Evolutionary conservation across 2,329 filamentous ascomycete genomes (phyloP).

Genomic region (Dothideomycetes sp.): DNA sequence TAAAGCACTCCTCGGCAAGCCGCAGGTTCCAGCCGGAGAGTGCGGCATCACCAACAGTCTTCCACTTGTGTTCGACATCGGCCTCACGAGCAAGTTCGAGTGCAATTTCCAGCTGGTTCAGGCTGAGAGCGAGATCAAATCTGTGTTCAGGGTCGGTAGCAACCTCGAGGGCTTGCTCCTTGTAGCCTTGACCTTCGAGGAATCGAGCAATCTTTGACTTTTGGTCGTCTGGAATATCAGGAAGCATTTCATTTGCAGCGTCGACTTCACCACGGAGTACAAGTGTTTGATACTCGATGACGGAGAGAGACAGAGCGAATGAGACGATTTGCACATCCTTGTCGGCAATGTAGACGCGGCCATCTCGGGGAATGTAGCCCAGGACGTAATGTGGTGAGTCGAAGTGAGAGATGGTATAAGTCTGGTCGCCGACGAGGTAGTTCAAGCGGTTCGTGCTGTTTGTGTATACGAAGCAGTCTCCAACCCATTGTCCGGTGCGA

Average conservation of each 20-base stretch:
- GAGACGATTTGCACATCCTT: constrained; percentile 91
- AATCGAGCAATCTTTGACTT: constrained; percentile 98
- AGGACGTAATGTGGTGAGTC: constrained; percentile 91
- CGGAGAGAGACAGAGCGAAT: constrained; percentile 79
- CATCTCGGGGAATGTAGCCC: constrained; percentile 89
- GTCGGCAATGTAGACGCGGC: constrained; percentile 88
- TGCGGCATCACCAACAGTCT: constrained; percentile 87
- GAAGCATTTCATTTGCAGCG: constrained; percentile 72
- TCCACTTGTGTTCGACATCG: constrained; percentile 95
- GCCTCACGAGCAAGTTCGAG: constrained; percentile 72
- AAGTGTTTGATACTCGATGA: constrained; percentile 93
- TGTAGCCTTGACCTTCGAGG: constrained; percentile 92
- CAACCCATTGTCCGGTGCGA: constrained; percentile 92
- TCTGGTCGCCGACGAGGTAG: constrained; percentile 95
- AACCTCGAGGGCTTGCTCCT: constrained; percentile 87
- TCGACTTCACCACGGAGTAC: constrained; percentile 92
- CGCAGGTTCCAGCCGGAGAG: constrained; percentile 75
- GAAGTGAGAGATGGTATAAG: constrained; percentile 94
- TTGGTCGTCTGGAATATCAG: constrained; percentile 78
- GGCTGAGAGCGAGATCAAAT: constrained; percentile 77
- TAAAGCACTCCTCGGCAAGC: constrained; percentile 87
- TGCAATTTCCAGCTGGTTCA: constrained; percentile 77
- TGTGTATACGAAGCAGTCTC: constrained; percentile 98
- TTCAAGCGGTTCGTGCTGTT: constrained; percentile 94
- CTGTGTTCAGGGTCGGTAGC: constrained; percentile 93